Conservation (phyloP, 2,329 filamentous ascomycete species). For the Fusarium oligoseptatum region DNA sequence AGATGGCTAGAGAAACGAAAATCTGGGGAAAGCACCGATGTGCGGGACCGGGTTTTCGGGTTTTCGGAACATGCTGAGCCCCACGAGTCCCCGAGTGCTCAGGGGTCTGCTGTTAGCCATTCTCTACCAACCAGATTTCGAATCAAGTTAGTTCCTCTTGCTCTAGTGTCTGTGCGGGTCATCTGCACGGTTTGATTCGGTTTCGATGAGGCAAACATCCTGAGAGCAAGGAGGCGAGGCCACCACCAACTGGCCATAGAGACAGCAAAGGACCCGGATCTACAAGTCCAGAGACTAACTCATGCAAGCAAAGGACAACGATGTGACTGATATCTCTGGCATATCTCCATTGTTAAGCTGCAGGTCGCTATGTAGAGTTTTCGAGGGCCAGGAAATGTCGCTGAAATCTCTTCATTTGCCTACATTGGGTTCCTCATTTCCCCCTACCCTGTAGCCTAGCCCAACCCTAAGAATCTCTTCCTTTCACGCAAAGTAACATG, state of each 20-base stretch:
- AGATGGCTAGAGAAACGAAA: neutral
- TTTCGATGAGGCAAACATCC: neutral
- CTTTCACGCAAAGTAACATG: no score
- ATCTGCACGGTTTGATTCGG: neutral
- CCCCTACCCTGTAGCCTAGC: no score
- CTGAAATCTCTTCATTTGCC: no score
- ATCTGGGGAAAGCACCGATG: neutral
- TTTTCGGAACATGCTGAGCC: slow-evolving; percentile 9
- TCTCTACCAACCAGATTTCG: neutral
- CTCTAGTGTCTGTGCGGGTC: neutral
- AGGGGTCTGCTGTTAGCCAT: neutral
- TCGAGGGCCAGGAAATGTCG: no score
- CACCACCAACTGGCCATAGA: neutral
- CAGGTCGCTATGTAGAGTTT: neutral
- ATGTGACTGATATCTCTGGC: neutral
- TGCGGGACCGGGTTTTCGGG: slow-evolving; percentile 7
- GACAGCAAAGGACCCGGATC: neutral
- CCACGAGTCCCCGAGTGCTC: neutral
- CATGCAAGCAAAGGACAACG: neutral
- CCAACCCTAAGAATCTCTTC: no score
- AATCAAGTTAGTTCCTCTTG: neutral
- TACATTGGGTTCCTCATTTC: no score
- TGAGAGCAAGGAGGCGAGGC: neutral
- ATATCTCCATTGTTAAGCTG: neutral
- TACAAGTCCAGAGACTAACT: neutral